Conservation (phyloP, 2,329 filamentous ascomycete species). For the Beauveria scarabaeidicola region DNA sequence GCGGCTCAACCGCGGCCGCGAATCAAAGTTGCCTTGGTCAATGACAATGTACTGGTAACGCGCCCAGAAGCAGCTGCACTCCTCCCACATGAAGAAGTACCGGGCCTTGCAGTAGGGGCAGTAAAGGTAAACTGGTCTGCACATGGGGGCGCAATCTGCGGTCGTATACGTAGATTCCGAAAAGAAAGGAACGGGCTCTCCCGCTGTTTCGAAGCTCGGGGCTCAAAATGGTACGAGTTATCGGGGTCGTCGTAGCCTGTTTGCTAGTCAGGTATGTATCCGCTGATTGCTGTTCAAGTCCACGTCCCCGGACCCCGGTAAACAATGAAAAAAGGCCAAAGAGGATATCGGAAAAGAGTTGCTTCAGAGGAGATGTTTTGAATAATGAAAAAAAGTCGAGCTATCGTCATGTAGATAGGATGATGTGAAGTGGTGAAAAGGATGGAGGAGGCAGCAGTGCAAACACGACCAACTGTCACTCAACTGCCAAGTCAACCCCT, state of each 20-base stretch:
- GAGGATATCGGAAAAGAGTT: background rate
- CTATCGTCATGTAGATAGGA: background rate
- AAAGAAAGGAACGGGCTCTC: too few relatives aligned
- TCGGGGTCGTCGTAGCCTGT: background rate
- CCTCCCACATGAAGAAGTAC: slow-evolving; percentile 8
- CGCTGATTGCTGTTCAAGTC: background rate
- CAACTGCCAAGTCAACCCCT: background rate
- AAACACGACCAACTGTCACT: background rate
- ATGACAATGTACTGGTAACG: slow-evolving; percentile 8
- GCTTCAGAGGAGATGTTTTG: background rate
- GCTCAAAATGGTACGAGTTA: background rate
- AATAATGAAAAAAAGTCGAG: background rate
- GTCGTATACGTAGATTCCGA: too few relatives aligned
- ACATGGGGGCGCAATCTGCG: background rate
- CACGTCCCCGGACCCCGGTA: background rate
- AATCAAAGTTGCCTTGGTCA: background rate
- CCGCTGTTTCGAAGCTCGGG: background rate
- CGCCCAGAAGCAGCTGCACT: background rate
- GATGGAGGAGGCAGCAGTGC: background rate
- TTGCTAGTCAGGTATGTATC: background rate
- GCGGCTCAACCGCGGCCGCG: background rate
- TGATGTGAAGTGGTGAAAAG: background rate
- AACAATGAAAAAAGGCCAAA: background rate
- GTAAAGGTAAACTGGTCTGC: background rate
- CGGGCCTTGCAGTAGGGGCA: slow-evolving; percentile 1